A percentile compares a stretch with the other conserved stretches of the same genome.
Evolutionary conservation across 2,329 filamentous ascomycete genomes (phyloP).

Genomic region (Calonectria hongkongensis): DNA sequence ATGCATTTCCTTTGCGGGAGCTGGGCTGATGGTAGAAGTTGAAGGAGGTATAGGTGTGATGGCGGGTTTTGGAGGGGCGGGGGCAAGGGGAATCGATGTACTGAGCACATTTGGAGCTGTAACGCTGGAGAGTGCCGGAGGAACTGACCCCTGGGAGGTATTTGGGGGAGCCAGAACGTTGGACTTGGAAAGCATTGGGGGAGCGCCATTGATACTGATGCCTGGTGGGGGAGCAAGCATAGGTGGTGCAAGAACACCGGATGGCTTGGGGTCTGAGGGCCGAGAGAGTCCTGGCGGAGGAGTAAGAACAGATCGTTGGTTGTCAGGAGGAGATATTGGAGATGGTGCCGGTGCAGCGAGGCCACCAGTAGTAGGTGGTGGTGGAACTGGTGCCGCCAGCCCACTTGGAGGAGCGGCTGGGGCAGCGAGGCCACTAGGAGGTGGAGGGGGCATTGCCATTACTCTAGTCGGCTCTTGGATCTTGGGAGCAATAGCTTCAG

Average conservation of each 20-base stretch:
- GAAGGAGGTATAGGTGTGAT: conserved; percentile 23
- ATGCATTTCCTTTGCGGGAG: conserved; percentile 18
- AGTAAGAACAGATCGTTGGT: conserved; percentile 41
- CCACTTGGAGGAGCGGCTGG: conserved; percentile 35
- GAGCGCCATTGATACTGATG: conserved; percentile 52
- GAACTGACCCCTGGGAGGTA: conserved; percentile 57
- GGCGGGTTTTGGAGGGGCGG: conserved; percentile 24
- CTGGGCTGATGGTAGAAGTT: background rate
- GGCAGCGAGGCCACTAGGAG: conserved; percentile 49
- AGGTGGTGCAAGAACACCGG: conserved; percentile 62
- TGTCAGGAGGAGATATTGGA: conserved; percentile 36
- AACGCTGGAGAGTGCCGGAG: conserved; percentile 44
- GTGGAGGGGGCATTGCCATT: conserved; percentile 50
- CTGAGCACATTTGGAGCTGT: conserved; percentile 47
- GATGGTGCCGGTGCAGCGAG: conserved; percentile 39
- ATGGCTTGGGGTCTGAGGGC: conserved; percentile 54
- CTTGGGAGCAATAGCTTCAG: conserved; percentile 32
- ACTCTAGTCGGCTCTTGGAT: conserved; percentile 37
- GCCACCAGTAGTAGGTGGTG: conserved; percentile 34
- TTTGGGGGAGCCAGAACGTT: conserved; percentile 68
- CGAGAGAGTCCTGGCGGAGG: conserved; percentile 51
- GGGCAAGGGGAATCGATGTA: conserved; percentile 34
- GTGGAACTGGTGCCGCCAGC: conserved; percentile 37
- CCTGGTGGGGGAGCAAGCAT: conserved; percentile 61
- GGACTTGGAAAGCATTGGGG: conserved; percentile 59